Evolutionary conservation across 768 basidiomycete species (phyloP).

Genomic region (Omphalotus guepiniiformis): DNA sequence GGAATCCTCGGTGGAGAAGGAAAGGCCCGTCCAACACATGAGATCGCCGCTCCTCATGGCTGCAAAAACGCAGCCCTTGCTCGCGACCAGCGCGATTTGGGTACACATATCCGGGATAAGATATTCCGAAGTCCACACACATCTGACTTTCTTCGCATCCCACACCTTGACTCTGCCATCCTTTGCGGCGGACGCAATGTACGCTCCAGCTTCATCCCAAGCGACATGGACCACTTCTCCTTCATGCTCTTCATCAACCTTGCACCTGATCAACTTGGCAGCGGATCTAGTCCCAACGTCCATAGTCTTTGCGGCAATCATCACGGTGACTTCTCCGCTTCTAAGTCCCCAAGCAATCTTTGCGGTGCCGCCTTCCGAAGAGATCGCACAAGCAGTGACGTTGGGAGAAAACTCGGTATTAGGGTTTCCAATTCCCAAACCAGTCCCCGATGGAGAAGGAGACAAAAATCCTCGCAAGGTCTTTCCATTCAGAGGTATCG

Average conservation of each 20-base stretch:
- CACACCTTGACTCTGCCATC: slow-evolving; percentile 76
- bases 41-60: slow-evolving; percentile 56
- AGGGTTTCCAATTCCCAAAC: slow-evolving; percentile 65
- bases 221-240: slow-evolving; percentile 51
- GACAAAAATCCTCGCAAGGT: slow-evolving; percentile 68
- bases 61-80: slow-evolving; percentile 43
- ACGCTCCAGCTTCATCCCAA: slow-evolving; percentile 38
- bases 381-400: slow-evolving; percentile 52
- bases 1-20: slow-evolving; percentile 16
- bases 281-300: slow-evolving; percentile 42
- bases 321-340: slow-evolving; percentile 63
- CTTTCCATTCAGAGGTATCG: slow-evolving; percentile 64
- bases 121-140: slow-evolving; percentile 57
- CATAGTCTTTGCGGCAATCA: slow-evolving; percentile 54
- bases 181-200: slow-evolving; percentile 48
- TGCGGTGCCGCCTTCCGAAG: slow-evolving; percentile 61
- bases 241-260: slow-evolving; percentile 57
- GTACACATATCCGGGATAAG: slow-evolving; percentile 46
- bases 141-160: slow-evolving; percentile 51
- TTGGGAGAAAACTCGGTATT: slow-evolving; percentile 72
- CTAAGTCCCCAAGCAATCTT: slow-evolving; percentile 72
- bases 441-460: slow-evolving; percentile 52
- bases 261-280: slow-evolving; percentile 44
- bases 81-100: slow-evolving; percentile 41
- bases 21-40: slow-evolving; percentile 48